Evolutionary conservation across 139 green algal genomes (phyloP).

Genomic region (Chlorella ohadii): DNA sequence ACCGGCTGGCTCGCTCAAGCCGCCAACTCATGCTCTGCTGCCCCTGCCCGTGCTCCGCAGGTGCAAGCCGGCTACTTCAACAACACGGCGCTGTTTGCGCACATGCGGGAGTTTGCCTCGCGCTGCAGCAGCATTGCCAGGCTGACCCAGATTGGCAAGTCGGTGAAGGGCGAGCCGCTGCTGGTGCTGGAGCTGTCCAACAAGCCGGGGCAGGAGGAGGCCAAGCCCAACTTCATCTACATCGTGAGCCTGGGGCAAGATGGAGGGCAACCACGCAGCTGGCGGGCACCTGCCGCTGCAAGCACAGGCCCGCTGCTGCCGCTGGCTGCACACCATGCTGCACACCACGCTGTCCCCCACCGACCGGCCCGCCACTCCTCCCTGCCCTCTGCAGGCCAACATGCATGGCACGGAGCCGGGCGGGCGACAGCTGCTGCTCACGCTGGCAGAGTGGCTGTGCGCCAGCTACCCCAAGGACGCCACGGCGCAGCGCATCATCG

Average conservation of each 20-base stretch:
- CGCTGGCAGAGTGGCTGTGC: slow-evolving; percentile 86
- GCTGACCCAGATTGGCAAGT: neutral
- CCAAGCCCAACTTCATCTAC: slow-evolving; percentile 59
- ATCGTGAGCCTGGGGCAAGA: slow-evolving; percentile 35
- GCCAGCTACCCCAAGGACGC: neutral
- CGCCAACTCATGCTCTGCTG: too few species aligned
- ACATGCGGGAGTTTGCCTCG: slow-evolving; percentile 13
- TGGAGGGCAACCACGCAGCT: too few species aligned
- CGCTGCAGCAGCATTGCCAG: slow-evolving; percentile 21
- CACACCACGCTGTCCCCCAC: too few species aligned
- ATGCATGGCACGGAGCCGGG: slow-evolving; percentile 91
- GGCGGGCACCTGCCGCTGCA: too few species aligned
- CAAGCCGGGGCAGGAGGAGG: neutral
- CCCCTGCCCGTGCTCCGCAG: neutral
- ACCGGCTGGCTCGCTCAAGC: too few species aligned
- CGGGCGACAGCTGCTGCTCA: slow-evolving; percentile 65
- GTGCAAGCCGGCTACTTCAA: slow-evolving; percentile 4
- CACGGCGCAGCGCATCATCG: slow-evolving; percentile 53
- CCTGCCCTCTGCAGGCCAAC: slow-evolving; percentile 46
- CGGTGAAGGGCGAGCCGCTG: slow-evolving; percentile 6
- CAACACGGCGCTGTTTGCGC: neutral
- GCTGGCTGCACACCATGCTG: too few species aligned
- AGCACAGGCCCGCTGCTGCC: too few species aligned
- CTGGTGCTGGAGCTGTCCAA: slow-evolving; percentile 9
- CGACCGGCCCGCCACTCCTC: too few species aligned